These are phyloP conservation scores for Irpex sp. DNA, from an alignment of 1,284 basidiomycete species.

Conservation along the genomic window DNA sequence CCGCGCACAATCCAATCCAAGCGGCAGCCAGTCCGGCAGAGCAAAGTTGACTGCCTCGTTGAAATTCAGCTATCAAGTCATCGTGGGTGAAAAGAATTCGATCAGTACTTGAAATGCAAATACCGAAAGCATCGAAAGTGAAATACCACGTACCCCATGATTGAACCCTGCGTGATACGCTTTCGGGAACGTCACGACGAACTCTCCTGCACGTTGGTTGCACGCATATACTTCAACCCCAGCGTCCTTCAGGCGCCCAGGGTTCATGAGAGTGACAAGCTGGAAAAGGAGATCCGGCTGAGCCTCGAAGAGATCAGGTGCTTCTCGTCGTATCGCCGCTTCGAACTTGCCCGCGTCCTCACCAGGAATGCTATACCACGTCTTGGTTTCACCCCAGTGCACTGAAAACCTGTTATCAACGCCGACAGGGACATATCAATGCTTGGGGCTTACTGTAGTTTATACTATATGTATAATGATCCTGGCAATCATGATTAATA, in stretches of 20 bases:
- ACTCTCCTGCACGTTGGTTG: slow-evolving; percentile 97
- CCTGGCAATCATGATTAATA: slow-evolving; percentile 40
- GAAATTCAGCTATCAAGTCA: slow-evolving; percentile 77
- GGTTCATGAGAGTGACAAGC: slow-evolving; percentile 97
- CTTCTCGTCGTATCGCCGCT: slow-evolving; percentile 91
- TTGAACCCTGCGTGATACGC: slow-evolving; percentile 99
- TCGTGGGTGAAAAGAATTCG: background rate
- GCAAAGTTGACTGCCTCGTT: slow-evolving; percentile 99
- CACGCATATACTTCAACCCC: slow-evolving; percentile 94
- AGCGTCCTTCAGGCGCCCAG: slow-evolving; percentile 75
- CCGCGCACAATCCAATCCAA: slow-evolving; percentile 84
- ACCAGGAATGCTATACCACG: slow-evolving; percentile 98
- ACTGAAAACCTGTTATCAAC: slow-evolving; percentile 43
- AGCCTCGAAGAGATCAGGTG: slow-evolving; percentile 98
- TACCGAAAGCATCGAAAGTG: background rate
- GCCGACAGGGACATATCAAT: background rate
- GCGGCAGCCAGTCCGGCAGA: slow-evolving; percentile 90
- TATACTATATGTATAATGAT: slow-evolving; percentile 97
- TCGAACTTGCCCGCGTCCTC: slow-evolving; percentile 95
- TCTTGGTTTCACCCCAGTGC: slow-evolving; percentile 99
- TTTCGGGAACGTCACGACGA: slow-evolving; percentile 97
- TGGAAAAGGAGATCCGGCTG: slow-evolving; percentile 97
- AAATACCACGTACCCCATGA: slow-evolving; percentile 67
- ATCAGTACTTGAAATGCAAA: slow-evolving; percentile 1
- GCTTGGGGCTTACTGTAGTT: slow-evolving; percentile 75